Base-by-base conservation (phyloP, 2,329 filamentous ascomycete species). In the Celoporthe dispersa region DNA sequence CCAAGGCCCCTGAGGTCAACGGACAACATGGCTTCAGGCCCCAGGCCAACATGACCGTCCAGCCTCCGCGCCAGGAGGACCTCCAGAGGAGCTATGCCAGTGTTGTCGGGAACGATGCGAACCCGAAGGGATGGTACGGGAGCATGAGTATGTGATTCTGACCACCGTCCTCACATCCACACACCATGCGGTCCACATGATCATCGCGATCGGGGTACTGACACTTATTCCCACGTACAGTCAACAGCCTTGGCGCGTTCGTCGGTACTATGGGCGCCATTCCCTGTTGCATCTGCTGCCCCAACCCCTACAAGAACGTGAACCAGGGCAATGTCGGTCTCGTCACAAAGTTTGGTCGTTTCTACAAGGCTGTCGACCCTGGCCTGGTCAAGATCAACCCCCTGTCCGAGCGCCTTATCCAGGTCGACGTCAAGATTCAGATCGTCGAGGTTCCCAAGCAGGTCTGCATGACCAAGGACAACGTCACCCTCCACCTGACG, bases 391-490 rank as follows among this genome's bases (percentile, higher is more conserved):
- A 97, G 85, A 91, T 99, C 86, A 99, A 99, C 84, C 95, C 95
- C 3, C 89, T 98, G 68, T 95, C 92, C 77, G 96, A 99, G 85
- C 89, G 87, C 70, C 87, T 99, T 57, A 91, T 94, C 75, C 93
- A 97, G 77, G 92, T 99, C 79, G 96, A 99, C 80, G 96, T 99
- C 84, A 99, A 98, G 90, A 98, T 98, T 76, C 96, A 99, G 84
- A 98, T 97, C 74, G 94, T 97, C 80, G 92, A 99, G 85, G 96
- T 99, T 33, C 95, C 95, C 25, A 90, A 94, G 82, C 96, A 99
- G 83, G 90, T 95, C 73, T 98, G 96, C 86, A 99, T 99, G 94
- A 99, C 96, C 80, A 98, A 98, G 85, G 96, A 99, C 86, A 99
- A 99, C 77, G 96, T 98, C 73, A 97, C 93, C 61, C 87, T 99